Evolutionary conservation across 352 stramenopile genomes (phyloP).

Genomic region (Phytophthora idaei): DNA sequence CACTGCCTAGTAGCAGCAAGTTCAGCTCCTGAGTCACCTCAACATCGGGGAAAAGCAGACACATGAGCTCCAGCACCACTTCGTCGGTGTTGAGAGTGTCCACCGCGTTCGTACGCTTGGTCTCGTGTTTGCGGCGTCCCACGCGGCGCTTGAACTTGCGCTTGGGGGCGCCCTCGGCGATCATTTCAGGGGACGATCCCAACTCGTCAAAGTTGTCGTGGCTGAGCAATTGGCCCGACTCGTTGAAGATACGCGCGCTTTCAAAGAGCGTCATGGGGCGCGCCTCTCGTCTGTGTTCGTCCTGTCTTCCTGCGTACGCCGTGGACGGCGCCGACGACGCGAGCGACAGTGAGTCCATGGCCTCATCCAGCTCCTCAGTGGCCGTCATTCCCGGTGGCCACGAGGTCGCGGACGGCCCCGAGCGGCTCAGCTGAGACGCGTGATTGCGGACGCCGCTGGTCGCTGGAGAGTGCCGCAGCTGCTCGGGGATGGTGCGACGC

Average conservation of each 20-base stretch:
- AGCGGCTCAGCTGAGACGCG: constrained; percentile 45
- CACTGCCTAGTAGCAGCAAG: constrained; percentile 56
- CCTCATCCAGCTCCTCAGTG: constrained; percentile 39
- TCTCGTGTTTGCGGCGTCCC: constrained; percentile 58
- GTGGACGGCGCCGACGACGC: constrained; percentile 55
- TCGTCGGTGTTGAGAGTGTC: constrained; percentile 61
- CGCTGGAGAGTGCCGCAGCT: constrained; percentile 22
- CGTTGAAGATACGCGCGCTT: constrained; percentile 78
- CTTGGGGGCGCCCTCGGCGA: constrained; percentile 25
- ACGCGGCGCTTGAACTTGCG: constrained; percentile 73
- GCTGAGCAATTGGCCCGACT: constrained; percentile 68
- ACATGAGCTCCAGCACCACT: constrained; percentile 82
- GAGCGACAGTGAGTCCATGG: constrained; percentile 34
- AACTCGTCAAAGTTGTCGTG: constrained; percentile 77
- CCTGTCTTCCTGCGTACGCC: constrained; percentile 34
- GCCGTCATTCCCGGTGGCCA: constrained; percentile 49
- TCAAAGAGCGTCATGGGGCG: constrained; percentile 83
- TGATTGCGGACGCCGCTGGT: background rate
- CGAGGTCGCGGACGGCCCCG: constrained; percentile 52
- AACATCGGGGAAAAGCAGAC: constrained; percentile 59
- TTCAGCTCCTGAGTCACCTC: constrained; percentile 87
- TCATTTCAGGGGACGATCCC: constrained; percentile 55
- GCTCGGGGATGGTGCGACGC: constrained; percentile 45
- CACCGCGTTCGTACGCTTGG: constrained; percentile 39
- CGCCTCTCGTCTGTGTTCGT: constrained; percentile 47